phyloP scores from a whole-genome alignment of 345 rosid species.

The Combretum micranthum region DNA sequence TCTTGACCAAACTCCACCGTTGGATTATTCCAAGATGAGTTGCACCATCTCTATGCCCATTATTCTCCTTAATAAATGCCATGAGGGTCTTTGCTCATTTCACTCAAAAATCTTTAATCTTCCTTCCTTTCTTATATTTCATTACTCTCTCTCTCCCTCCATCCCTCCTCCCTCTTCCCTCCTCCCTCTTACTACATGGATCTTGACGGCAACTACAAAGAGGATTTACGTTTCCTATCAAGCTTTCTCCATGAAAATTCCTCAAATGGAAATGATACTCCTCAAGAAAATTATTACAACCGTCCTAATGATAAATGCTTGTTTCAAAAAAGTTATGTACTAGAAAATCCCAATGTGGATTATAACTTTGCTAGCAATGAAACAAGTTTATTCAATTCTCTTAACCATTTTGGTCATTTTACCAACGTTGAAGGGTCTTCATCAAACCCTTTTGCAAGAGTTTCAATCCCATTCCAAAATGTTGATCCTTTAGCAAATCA shows the following conservation, averaged over 20 bases:
- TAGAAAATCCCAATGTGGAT: too few relatives aligned
- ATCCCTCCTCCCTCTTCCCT: too few relatives aligned
- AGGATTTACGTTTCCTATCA: conserved; percentile 30
- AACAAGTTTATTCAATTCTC: too few relatives aligned
- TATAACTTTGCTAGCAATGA: too few relatives aligned
- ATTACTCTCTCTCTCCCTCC: neutral
- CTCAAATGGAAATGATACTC: neutral
- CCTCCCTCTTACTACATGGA: conserved; percentile 26
- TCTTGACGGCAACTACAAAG: conserved; percentile 24
- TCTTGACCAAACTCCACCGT: too few relatives aligned
- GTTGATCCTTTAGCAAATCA: neutral
- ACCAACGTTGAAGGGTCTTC: conserved; percentile 1
- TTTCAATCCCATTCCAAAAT: neutral
- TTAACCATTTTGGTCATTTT: too few relatives aligned
- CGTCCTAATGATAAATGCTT: neutral
- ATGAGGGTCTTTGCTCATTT: too few relatives aligned
- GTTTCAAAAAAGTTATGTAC: too few relatives aligned
- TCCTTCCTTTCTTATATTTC: neutral
- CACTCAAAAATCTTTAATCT: too few relatives aligned
- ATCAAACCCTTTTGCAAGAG: conserved; percentile 12
- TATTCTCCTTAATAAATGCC: too few relatives aligned
- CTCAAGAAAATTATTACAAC: neutral
- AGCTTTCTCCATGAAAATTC: conserved; percentile 18
- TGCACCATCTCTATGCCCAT: too few relatives aligned
- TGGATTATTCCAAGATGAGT: too few relatives aligned